Conservation (phyloP, 148 eudicot genomes). For the Cornus controversa region DNA sequence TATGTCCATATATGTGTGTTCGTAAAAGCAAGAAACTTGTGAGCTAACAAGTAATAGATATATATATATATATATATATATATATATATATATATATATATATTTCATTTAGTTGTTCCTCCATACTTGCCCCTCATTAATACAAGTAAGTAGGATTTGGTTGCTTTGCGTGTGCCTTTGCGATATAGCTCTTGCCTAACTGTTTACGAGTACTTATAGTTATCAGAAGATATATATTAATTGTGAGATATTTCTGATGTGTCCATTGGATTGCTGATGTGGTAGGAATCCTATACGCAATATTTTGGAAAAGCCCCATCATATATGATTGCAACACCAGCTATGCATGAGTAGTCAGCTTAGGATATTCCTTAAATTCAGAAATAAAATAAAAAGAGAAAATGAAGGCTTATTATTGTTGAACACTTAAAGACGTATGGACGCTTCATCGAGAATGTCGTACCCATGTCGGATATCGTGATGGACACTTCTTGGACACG, state of each 20-base stretch:
- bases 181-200: background rate
- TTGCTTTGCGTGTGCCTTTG: background rate
- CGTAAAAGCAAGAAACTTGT: background rate
- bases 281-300: background rate
- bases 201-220: background rate
- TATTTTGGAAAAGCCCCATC: background rate
- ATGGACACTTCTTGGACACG: too few relatives aligned
- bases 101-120: background rate
- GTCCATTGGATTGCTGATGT: background rate
- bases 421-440: too few relatives aligned
- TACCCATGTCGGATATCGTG: too few relatives aligned
- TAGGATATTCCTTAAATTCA: background rate
- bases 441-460: too few relatives aligned
- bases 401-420: background rate
- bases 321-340: background rate
- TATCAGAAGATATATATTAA: too few relatives aligned
- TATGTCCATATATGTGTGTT: too few relatives aligned
- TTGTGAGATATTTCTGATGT: background rate
- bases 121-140: background rate
- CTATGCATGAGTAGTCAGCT: background rate
- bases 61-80: too few relatives aligned
- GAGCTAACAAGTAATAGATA: background rate
- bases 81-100: too few relatives aligned
- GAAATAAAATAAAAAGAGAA: too few relatives aligned
- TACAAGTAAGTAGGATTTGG: background rate